phyloP scores from a whole-genome alignment of 176 grass and related monocot species.

The Miscanthus lutarioriparius region DNA sequence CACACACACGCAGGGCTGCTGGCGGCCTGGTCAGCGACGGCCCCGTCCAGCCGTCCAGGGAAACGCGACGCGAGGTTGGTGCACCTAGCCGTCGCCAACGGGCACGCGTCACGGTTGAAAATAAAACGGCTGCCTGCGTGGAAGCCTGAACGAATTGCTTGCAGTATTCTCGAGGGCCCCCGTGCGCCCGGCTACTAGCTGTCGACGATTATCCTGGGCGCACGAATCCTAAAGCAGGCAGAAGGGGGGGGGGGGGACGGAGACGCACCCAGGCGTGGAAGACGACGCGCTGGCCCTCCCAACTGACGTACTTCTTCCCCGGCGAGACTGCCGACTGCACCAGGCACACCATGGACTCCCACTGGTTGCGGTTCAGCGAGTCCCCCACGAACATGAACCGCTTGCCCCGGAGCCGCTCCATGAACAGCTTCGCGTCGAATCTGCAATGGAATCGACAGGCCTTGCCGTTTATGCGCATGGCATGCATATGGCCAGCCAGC shows the following conservation, averaged over 20 bases:
- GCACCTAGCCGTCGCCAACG: constrained; percentile 7
- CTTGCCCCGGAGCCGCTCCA: constrained; percentile 69
- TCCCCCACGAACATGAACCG: constrained; percentile 92
- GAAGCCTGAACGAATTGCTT: not conserved
- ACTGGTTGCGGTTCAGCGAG: constrained; percentile 90
- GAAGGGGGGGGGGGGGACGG: not conserved
- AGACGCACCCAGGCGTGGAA: constrained; percentile 67
- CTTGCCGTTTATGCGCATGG: not conserved
- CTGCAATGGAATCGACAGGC: constrained; percentile 10
- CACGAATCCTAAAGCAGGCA: constrained; percentile 19
- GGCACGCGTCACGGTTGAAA: constrained; percentile 1
- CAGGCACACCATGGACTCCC: constrained; percentile 97
- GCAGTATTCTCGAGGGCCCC: not conserved
- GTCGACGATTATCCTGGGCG: constrained; percentile 9
- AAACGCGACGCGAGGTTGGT: not conserved
- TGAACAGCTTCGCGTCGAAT: constrained; percentile 77
- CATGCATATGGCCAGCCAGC: too few species aligned
- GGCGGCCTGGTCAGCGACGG: constrained; percentile 11
- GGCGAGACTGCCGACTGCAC: constrained; percentile 57
- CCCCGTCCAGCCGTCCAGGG: not conserved
- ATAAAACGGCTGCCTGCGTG: not conserved
- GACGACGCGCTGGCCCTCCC: constrained; percentile 71
- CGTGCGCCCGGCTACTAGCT: not conserved
- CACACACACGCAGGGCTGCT: not conserved
- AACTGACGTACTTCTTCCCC: constrained; percentile 73